These are phyloP conservation scores for Blepharisma stoltei DNA, from an alignment of 73 alveolate species.

Conservation along the genomic window DNA sequence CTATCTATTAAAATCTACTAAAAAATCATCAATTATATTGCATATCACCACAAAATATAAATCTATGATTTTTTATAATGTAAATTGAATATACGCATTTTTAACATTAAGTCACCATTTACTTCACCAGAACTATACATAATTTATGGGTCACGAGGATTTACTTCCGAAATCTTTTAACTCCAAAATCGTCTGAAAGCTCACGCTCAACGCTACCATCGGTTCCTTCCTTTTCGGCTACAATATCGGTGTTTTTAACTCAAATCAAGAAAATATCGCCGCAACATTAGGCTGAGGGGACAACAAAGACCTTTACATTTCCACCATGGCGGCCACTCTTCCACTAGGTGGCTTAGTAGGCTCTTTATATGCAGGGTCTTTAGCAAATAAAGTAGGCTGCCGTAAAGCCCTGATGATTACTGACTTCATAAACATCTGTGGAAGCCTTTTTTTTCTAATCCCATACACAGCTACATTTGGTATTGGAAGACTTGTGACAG, in stretches of 20 bases:
- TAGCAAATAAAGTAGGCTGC: neutral
- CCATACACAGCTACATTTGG: conserved; percentile 4
- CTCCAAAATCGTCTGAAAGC: neutral
- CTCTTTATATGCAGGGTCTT: neutral
- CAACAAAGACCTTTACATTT: neutral
- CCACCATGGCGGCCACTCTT: neutral
- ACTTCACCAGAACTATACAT: too few relatives aligned
- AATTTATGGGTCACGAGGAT: too few relatives aligned
- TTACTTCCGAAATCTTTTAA: too few relatives aligned
- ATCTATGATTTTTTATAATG: too few relatives aligned
- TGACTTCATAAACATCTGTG: neutral
- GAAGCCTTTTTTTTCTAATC: neutral
- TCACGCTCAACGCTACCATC: neutral
- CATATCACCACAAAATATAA: too few relatives aligned
- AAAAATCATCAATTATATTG: too few relatives aligned
- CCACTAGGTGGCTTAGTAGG: conserved; percentile 13
- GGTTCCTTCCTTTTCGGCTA: conserved; percentile 5
- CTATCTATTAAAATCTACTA: too few relatives aligned
- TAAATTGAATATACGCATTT: too few relatives aligned
- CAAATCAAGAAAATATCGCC: neutral
- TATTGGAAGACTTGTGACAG: conserved; percentile 15
- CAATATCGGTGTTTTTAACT: conserved; percentile 18
- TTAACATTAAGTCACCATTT: too few relatives aligned
- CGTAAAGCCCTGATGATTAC: conserved; percentile 17
- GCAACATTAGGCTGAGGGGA: conserved; percentile 15